Percentiles rank a stretch among this genome's conserved stretches.
Evolutionary conservation across 106 monocot species (phyloP).

Genomic region (Allium cepa): DNA sequence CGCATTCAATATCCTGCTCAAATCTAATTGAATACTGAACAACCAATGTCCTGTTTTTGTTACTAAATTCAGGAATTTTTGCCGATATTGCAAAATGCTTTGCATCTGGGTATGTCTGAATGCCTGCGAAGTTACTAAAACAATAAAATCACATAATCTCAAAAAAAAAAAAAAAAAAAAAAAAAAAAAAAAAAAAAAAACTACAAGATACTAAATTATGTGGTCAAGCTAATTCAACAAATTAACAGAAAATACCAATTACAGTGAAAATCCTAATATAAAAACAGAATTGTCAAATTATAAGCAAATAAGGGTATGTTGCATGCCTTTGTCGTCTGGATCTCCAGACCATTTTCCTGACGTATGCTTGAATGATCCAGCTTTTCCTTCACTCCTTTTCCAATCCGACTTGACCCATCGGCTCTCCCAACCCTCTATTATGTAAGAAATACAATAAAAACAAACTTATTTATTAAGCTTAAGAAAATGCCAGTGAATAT

Average conservation of each 20-base stretch:
- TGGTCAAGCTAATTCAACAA: too few species aligned
- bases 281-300: neutral
- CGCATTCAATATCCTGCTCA: conserved; percentile 98
- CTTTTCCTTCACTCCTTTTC: conserved; percentile 98
- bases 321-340: conserved; percentile 92
- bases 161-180: too few species aligned
- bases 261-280: neutral
- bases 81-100: conserved; percentile 89
- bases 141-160: neutral
- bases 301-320: neutral
- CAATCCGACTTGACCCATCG: conserved; percentile 97
- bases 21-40: conserved; percentile 91
- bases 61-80: conserved; percentile 79
- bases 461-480: neutral
- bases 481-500: neutral
- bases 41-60: conserved; percentile 76
- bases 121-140: conserved; percentile 26
- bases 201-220: too few species aligned
- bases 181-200: too few species aligned
- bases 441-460: neutral
- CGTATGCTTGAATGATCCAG: conserved; percentile 89
- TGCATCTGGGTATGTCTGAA: conserved; percentile 81
- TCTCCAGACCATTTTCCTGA: conserved; percentile 91
- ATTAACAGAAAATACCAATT: too few species aligned
- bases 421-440: conserved; percentile 79